These are phyloP conservation scores for Pythium guiyangense DNA, from an alignment of 352 stramenopile genomes.

Conservation along the genomic window DNA sequence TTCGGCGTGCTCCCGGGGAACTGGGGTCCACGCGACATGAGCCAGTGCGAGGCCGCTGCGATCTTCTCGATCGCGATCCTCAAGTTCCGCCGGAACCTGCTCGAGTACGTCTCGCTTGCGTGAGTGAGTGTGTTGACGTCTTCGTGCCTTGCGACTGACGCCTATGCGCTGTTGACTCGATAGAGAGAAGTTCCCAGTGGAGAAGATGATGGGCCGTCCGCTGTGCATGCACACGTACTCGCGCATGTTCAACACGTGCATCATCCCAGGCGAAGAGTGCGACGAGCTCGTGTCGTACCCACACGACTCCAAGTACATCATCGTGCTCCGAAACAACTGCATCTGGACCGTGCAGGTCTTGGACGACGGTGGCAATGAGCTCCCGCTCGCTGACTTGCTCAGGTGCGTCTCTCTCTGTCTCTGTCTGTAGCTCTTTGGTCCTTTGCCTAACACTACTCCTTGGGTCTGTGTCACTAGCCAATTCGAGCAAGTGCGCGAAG, in stretches of 20 bases:
- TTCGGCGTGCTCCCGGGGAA: constrained; percentile 95
- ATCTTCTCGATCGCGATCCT: constrained; percentile 84
- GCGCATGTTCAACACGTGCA: constrained; percentile 96
- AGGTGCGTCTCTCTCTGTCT: constrained; percentile 26
- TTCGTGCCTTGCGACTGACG: constrained; percentile 1
- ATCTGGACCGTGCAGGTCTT: constrained; percentile 84
- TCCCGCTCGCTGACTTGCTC: constrained; percentile 73
- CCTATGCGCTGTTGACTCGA: constrained; percentile 2
- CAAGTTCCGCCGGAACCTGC: constrained; percentile 91
- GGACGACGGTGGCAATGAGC: constrained; percentile 61
- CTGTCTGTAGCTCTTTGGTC: not conserved
- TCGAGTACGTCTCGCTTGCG: constrained; percentile 49
- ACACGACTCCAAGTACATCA: constrained; percentile 88
- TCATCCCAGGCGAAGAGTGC: constrained; percentile 90
- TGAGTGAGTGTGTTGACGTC: not conserved
- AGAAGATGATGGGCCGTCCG: constrained; percentile 92
- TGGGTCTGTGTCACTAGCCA: constrained; percentile 33
- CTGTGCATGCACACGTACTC: constrained; percentile 94
- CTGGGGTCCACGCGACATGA: constrained; percentile 90
- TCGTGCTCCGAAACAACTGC: constrained; percentile 91
- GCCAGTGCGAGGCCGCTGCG: constrained; percentile 83
- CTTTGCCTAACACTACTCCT: not conserved
- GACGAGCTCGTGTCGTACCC: constrained; percentile 88
- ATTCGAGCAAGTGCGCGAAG: constrained; percentile 81
- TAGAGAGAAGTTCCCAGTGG: constrained; percentile 88